Percentiles rank a stretch among this genome's conserved stretches.
phyloP scores from a whole-genome alignment of 2,329 filamentous ascomycete species.

The Xylaria digitata region DNA sequence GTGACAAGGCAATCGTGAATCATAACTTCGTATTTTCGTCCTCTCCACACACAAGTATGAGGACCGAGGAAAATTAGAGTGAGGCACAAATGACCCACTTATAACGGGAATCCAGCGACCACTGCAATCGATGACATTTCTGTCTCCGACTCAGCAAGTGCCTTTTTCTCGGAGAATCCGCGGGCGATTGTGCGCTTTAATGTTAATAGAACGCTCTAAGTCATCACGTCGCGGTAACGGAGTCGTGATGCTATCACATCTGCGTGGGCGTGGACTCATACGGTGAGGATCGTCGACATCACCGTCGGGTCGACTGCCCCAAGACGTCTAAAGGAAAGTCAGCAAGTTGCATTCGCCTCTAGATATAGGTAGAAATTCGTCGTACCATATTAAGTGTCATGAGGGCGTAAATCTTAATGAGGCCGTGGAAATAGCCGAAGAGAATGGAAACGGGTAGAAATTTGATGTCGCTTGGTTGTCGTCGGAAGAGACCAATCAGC shows the following conservation, averaged over 20 bases:
- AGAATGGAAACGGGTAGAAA: constrained; percentile 86
- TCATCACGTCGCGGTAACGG: constrained; percentile 50
- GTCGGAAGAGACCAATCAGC: constrained; percentile 84
- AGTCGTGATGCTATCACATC: constrained; percentile 52
- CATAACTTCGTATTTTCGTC: constrained; percentile 44
- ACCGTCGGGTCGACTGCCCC: constrained; percentile 93
- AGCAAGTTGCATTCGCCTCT: constrained; percentile 32
- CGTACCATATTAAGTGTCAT: constrained; percentile 83
- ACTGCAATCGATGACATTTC: constrained; percentile 40
- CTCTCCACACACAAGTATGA: constrained; percentile 15
- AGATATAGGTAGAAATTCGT: background rate
- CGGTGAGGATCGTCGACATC: constrained; percentile 83
- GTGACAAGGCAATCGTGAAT: constrained; percentile 44
- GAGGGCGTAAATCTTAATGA: constrained; percentile 91
- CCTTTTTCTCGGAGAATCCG: constrained; percentile 43
- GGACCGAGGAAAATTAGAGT: constrained; percentile 19
- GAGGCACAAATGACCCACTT: constrained; percentile 5
- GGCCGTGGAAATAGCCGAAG: constrained; percentile 92
- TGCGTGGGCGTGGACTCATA: constrained; percentile 63
- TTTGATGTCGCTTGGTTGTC: constrained; percentile 82
- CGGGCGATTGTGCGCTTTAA: constrained; percentile 35
- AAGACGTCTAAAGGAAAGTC: constrained; percentile 77
- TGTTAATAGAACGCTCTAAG: constrained; percentile 43
- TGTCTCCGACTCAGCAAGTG: constrained; percentile 37
- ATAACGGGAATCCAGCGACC: constrained; percentile 39